Evolutionary conservation across 306 rosid genomes (phyloP), one percentile per base, ranked within the genome.

Genomic region (Cajanus cajan): DNA sequence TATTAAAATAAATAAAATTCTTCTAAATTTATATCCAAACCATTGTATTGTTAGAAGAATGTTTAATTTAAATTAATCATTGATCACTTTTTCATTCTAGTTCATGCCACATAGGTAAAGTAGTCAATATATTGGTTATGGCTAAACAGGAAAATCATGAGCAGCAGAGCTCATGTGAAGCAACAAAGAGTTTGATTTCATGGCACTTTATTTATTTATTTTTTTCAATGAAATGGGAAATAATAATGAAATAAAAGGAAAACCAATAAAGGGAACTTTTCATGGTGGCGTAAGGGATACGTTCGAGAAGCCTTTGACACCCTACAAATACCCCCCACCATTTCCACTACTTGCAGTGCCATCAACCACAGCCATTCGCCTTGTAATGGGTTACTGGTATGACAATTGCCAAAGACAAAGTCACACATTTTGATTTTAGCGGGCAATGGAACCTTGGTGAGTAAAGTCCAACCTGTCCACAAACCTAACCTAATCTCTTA

Each of bases 271-370:
- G 8, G 45, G 78, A n/a, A 43, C 55, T 83, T 87, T 76, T 82
- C n/a, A n/a, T n/a, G n/a, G n/a, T n/a, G n/a, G n/a, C n/a, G n/a
- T n/a, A n/a, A n/a, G n/a, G n/a, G 83, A 90, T 92, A 68, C 14
- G 87, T 84, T 90, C 85, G 57, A 15, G 75, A 79, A 68, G 72
- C 78, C 37, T 86, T 83, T 80, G 84, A 85, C 85, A 18, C 59
- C 88, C 91, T 92, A 92, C 80, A 92, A 90, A 93, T 95, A 91
- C 90, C 86, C 87, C 43, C 82, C 48, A 85, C 82, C 48, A 85
- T 58, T 40, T 54, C 83, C 68, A 61, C 76, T 40, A 68, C 76
- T 25, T 10, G 39, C 81, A 62, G 54, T 68, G 76, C 85, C 86
- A 90, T 88, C 85, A 76, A 78, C 82, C 82, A 72, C 86, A 86